Evolutionary conservation across 768 basidiomycete species (phyloP), one percentile per base, ranked within the genome.

Genomic region (Mycena indigotica): DNA sequence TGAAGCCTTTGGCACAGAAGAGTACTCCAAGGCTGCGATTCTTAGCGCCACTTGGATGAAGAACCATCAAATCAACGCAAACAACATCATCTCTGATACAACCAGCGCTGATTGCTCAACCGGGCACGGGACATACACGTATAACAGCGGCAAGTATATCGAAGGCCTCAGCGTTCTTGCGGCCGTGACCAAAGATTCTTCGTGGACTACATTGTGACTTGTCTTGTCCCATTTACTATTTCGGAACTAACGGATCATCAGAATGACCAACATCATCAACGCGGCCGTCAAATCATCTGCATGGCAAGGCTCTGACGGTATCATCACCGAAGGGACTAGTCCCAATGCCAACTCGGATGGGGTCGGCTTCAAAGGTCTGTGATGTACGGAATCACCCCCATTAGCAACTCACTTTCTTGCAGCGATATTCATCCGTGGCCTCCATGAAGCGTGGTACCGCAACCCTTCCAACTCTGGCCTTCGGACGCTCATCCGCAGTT

Each of bases 121-220:
- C 28, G 79, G 80, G 0, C 74, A 80, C 2, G 63, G 75, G 77
- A 35, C 10, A 8, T 84, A 82, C 67, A 83, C 82, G 0, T 83
- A 84, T 59, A 84, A 84, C 56, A 77, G 71, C 26, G 82, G 83
- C 26, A 84, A 84, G 56, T 79, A 73, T 50, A 73, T 84, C 23
- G 82, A 84, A 62, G 83, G 81, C 2, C 67, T 83, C 50, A 77
- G 74, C 48, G 73, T 84, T 5, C 66, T 84, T 28, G 67, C 69
- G 0, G 72, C 71, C 50, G 71, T 82, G 28, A 80, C 78, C 10
- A 72, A 73, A 4, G 74, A 81, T 58, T 45, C 60, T 24, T 66
- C 71, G 30, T 82, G 80, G 80, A 75, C 61, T 35, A 67, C 60
- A 1, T 56, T 82, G 79, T 82, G 28, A 6, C 62, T n/a, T n/a